Base-by-base conservation (phyloP, 1,284 basidiomycete species). In the Ustilago loliicola region DNA sequence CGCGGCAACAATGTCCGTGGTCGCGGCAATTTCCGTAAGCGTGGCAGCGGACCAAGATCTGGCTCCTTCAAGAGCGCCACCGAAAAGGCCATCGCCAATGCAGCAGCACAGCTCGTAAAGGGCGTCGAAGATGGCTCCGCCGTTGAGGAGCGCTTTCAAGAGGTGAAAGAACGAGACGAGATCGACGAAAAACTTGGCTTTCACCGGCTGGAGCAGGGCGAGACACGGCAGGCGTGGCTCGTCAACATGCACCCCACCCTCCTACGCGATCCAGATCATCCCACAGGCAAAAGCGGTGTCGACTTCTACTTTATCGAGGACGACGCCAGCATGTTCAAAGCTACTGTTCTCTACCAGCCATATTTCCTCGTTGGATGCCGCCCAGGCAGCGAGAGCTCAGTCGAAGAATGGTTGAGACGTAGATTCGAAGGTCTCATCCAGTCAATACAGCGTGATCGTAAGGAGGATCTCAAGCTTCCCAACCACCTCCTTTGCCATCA, bases 181-280 rank as follows among this genome's bases (percentile, higher is more conserved):
- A 91, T 98, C 30, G 96, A 99, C 83, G 94, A 94, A 87, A 94
- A 93, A 85, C 89, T 99, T 30, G 97, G 97, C 0, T 99, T 99
- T 87, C 67, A 71, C 29, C 79, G 84, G 27, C 69, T 86, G 27
- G 85, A 86, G 36, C 71, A 82, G 32, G 85, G 85, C 11, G 68
- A 81, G 19, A 73, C 79, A 25, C 63, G 66, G 25, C 80, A 86
- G 65, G 89, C 89, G 50, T 99, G 97, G 97, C 89, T 99, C 85
- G 92, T 99, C 72, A 98, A 98, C 86, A 99, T 99, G 96, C 96
- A 97, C 87, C 94, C 96, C 91, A 98, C 95, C 0, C 88, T 97
- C 5, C 86, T 97, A 21, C 93, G 94, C 86, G 94, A 96, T 82
- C 78, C 81, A 4, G 69, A 71, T 6, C 80, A 83, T 50, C 68